These are phyloP conservation scores for Hypoxylon sp. DNA, from an alignment of 2,329 filamentous ascomycete species.

Conservation along the genomic window DNA sequence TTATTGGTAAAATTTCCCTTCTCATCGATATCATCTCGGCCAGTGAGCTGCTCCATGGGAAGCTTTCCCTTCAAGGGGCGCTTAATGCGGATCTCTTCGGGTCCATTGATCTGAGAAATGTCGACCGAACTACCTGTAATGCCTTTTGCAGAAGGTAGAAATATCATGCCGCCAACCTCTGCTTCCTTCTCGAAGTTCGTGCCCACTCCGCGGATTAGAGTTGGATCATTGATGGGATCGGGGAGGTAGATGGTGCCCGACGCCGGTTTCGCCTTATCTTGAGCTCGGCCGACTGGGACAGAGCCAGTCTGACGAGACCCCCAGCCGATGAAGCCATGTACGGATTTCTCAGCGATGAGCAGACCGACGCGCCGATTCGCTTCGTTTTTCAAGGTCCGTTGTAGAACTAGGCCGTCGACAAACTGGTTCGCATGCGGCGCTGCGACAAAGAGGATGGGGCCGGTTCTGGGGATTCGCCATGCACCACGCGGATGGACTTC, in stretches of 20 bases:
- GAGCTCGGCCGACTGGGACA: slow-evolving; percentile 91
- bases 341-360: slow-evolving; percentile 94
- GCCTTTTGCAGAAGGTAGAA: slow-evolving; percentile 86
- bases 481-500: slow-evolving; percentile 95
- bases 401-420: slow-evolving; percentile 92
- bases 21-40: slow-evolving; percentile 77
- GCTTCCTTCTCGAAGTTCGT: slow-evolving; percentile 85
- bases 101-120: slow-evolving; percentile 82
- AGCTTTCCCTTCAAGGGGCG: slow-evolving; percentile 85
- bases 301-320: slow-evolving; percentile 86
- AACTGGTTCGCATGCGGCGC: slow-evolving; percentile 98
- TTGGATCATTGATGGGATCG: slow-evolving; percentile 86
- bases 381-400: slow-evolving; percentile 89
- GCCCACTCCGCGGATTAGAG: slow-evolving; percentile 80
- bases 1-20: slow-evolving; percentile 72
- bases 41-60: slow-evolving; percentile 84
- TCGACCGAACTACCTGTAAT: slow-evolving; percentile 82
- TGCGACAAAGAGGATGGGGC: slow-evolving; percentile 93
- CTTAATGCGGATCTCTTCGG: slow-evolving; percentile 87
- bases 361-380: slow-evolving; percentile 90
- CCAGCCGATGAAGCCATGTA: slow-evolving; percentile 92
- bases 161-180: slow-evolving; percentile 84
- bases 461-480: slow-evolving; percentile 91
- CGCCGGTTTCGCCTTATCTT: slow-evolving; percentile 87
- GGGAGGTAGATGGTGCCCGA: slow-evolving; percentile 88